Percentiles rank a stretch among this genome's conserved stretches.
Evolutionary conservation across 1,284 basidiomycete species (phyloP).

Genomic region (Trichosporon ovoides): DNA sequence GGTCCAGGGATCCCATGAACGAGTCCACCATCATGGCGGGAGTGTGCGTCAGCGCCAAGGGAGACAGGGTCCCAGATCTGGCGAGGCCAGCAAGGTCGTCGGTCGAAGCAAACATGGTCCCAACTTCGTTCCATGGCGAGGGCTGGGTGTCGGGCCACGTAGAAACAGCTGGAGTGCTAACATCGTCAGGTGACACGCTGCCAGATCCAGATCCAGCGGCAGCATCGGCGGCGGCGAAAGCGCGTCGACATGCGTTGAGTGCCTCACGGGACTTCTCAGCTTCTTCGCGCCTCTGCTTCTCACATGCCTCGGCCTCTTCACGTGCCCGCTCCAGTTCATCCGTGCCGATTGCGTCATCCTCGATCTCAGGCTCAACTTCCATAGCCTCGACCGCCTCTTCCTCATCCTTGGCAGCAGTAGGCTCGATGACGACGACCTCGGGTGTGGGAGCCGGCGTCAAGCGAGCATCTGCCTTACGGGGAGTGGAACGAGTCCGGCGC

Average conservation of each 20-base stretch:
- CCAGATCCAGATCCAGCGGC: conserved; percentile 5
- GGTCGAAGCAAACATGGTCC: neutral
- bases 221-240: conserved; percentile 18
- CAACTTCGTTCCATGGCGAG: conserved; percentile 16
- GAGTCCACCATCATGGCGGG: conserved; percentile 5
- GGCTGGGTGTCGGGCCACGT: conserved; percentile 5
- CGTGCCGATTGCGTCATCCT: conserved; percentile 34
- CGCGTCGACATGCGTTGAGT: conserved; percentile 35
- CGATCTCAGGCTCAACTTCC: conserved; percentile 14
- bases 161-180: conserved; percentile 1
- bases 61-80: conserved; percentile 20
- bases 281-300: conserved; percentile 34
- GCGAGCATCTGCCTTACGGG: conserved; percentile 14
- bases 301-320: conserved; percentile 36
- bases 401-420: neutral
- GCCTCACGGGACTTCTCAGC: conserved; percentile 31
- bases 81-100: neutral
- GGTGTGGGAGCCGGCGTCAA: conserved; percentile 9
- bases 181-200: conserved; percentile 9
- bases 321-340: conserved; percentile 38
- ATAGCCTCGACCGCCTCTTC: conserved; percentile 16
- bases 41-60: conserved; percentile 29
- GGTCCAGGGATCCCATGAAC: conserved; percentile 19
- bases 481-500: conserved; percentile 13
- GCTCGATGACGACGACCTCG: conserved; percentile 10